phyloP scores from a whole-genome alignment of 495 filamentous ascomycete species.

The Poronia punctata region DNA sequence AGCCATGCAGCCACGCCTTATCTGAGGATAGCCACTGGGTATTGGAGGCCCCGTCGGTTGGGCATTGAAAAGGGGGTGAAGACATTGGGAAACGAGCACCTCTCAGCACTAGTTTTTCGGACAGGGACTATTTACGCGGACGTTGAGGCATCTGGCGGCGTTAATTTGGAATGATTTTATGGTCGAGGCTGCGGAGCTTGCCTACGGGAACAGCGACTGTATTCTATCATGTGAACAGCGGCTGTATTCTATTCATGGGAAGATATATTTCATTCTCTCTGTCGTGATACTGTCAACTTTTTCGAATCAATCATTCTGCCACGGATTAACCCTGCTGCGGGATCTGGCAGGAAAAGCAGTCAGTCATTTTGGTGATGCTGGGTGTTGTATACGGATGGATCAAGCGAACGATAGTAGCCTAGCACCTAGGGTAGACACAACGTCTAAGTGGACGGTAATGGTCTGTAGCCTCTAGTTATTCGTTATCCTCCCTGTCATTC shows the following conservation, averaged over 20 bases:
- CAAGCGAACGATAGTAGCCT: no score
- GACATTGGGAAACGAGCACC: conserved; percentile 5
- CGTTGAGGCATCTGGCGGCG: conserved; percentile 11
- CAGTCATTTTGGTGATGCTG: no score
- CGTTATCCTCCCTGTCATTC: no score
- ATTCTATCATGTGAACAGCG: conserved; percentile 9
- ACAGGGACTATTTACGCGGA: conserved; percentile 2
- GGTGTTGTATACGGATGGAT: no score
- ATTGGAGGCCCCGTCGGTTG: no score
- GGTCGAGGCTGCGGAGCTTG: conserved; percentile 4
- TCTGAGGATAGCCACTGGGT: no score
- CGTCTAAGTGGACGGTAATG: no score
- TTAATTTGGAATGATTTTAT: conserved; percentile 8
- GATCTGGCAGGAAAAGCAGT: no score
- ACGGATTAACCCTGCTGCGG: background rate
- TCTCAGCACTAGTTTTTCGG: conserved; percentile 4
- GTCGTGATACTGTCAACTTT: background rate
- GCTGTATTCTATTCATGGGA: conserved; percentile 11
- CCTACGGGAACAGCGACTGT: conserved; percentile 8
- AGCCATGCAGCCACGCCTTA: no score
- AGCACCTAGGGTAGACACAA: no score
- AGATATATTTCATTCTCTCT: conserved; percentile 6
- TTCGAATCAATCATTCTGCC: background rate
- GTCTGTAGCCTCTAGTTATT: no score
- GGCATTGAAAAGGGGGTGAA: no score